These are phyloP conservation scores for Capsella bursapastoris DNA, from an alignment of 345 rosid genomes.

Conservation along the genomic window DNA sequence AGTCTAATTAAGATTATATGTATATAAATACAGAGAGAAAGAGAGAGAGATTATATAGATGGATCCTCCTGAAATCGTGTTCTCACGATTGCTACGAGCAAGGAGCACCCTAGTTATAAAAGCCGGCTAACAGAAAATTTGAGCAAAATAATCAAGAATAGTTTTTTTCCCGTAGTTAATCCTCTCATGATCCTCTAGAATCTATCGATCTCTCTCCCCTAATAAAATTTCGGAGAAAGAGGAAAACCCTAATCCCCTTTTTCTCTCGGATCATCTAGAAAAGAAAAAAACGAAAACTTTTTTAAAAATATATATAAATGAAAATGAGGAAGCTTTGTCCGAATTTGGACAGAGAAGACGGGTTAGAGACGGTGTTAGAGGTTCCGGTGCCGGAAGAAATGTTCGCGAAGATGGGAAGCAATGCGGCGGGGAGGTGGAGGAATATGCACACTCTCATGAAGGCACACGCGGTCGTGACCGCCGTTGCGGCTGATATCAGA, in stretches of 20 bases:
- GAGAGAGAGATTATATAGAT: slow-evolving; percentile 19
- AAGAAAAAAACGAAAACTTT: not conserved
- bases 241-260: slow-evolving; percentile 37
- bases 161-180: not conserved
- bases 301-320: not conserved
- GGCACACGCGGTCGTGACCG: slow-evolving; percentile 50
- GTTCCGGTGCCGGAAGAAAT: slow-evolving; percentile 67
- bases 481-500: slow-evolving; percentile 33
- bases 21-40: not conserved
- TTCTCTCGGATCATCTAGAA: slow-evolving; percentile 18
- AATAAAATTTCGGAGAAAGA: slow-evolving; percentile 33
- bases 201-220: slow-evolving; percentile 20
- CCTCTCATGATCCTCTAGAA: slow-evolving; percentile 30
- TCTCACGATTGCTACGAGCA: slow-evolving; percentile 64
- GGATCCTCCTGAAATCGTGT: slow-evolving; percentile 59
- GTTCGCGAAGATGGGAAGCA: slow-evolving; percentile 54
- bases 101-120: slow-evolving; percentile 53
- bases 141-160: slow-evolving; percentile 12
- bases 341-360: slow-evolving; percentile 57
- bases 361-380: slow-evolving; percentile 61
- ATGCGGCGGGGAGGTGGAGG: slow-evolving; percentile 64
- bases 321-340: slow-evolving; percentile 62
- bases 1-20: slow-evolving; percentile 1
- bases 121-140: slow-evolving; percentile 40
- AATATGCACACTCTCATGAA: slow-evolving; percentile 78